Evolutionary conservation across 208 protist species (phyloP).

Genomic region (Acanthamoeba rhysodes): DNA sequence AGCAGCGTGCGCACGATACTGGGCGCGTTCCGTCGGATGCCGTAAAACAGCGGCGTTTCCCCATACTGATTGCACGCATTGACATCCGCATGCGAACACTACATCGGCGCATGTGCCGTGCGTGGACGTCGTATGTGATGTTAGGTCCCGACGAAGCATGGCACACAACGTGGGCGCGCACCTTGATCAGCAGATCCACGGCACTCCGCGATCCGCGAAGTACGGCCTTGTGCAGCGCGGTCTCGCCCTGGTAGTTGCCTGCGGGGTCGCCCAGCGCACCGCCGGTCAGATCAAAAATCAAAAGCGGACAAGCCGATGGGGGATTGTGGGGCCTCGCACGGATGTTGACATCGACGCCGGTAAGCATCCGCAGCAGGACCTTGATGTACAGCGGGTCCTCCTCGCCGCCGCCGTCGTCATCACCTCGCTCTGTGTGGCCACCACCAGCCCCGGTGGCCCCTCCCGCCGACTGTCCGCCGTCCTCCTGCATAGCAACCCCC

Average conservation of each 20-base stretch:
- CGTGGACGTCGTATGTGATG: neutral
- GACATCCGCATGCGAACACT: conserved; percentile 53
- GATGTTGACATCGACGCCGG: conserved; percentile 67
- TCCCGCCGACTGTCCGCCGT: neutral
- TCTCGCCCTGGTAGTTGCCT: conserved; percentile 70
- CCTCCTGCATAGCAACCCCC: neutral
- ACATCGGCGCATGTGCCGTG: neutral
- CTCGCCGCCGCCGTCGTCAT: neutral
- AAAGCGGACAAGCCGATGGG: neutral
- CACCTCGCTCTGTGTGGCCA: neutral
- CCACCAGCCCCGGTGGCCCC: no score
- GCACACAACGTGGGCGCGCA: neutral
- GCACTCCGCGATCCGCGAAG: conserved; percentile 31
- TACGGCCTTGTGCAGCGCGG: conserved; percentile 65
- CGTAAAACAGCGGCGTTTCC: conserved; percentile 69
- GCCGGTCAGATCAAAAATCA: neutral
- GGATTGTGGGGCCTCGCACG: neutral
- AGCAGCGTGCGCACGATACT: conserved; percentile 26
- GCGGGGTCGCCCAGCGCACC: neutral
- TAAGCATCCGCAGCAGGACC: conserved; percentile 67
- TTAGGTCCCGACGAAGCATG: neutral
- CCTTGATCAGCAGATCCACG: conserved; percentile 58
- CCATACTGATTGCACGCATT: conserved; percentile 68
- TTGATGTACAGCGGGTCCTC: conserved; percentile 59
- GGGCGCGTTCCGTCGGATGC: conserved; percentile 28